phyloP scores from a whole-genome alignment of 2,329 filamentous ascomycete species.

The Stachybotrys chartarum region DNA sequence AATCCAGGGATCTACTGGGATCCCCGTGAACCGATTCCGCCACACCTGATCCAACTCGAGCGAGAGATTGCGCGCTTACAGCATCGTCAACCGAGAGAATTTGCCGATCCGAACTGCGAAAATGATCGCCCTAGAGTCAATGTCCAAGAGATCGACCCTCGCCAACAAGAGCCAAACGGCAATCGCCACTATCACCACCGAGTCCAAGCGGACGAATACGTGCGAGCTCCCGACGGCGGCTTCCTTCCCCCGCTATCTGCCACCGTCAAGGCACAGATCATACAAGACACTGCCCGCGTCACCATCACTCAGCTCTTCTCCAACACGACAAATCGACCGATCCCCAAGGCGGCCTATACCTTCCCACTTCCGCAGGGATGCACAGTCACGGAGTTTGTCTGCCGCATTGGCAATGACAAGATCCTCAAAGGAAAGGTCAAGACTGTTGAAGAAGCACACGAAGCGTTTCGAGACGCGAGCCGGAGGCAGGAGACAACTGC shows the following conservation, averaged over 20 bases:
- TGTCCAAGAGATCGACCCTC: too few relatives aligned
- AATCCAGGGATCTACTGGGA: slow-evolving; percentile 3
- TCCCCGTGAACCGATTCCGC: slow-evolving; percentile 5
- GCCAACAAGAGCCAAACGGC: too few relatives aligned
- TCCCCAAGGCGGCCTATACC: slow-evolving; percentile 3
- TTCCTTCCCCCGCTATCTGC: slow-evolving; percentile 2
- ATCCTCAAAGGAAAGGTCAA: slow-evolving; percentile 5
- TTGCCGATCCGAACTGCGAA: too few relatives aligned
- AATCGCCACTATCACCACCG: too few relatives aligned
- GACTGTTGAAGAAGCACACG: slow-evolving; percentile 3
- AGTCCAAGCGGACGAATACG: not conserved
- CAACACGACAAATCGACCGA: not conserved
- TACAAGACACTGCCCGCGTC: slow-evolving; percentile 6
- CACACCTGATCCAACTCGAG: not conserved
- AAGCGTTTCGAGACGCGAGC: slow-evolving; percentile 3
- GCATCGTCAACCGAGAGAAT: too few relatives aligned
- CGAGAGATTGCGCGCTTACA: too few relatives aligned
- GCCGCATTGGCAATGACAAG: slow-evolving; percentile 4
- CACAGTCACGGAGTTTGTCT: slow-evolving; percentile 2
- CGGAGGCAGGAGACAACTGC: not conserved
- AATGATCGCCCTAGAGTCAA: too few relatives aligned
- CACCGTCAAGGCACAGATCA: slow-evolving; percentile 1
- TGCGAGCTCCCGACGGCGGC: not conserved
- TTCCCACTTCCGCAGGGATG: slow-evolving; percentile 4
- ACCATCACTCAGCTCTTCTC: slow-evolving; percentile 2